phyloP scores from a whole-genome alignment of 345 rosid genomes.

The Linum tenue region DNA sequence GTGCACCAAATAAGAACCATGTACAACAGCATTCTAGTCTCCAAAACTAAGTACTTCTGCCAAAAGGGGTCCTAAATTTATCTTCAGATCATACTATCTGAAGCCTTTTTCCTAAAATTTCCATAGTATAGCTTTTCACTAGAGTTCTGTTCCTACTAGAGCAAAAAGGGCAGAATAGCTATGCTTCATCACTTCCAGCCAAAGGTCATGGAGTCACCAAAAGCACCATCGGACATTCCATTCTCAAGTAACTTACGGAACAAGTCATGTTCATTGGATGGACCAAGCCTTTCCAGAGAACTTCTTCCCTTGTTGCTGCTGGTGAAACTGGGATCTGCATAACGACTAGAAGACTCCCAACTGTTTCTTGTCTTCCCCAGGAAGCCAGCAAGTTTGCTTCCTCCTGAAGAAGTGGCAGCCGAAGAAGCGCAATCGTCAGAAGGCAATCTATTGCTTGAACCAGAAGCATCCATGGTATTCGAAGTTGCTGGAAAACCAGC shows the following conservation, averaged over 20 bases:
- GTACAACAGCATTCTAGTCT: background rate
- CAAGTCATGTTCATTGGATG: background rate
- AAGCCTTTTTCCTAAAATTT: background rate
- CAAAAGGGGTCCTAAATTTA: too few relatives aligned
- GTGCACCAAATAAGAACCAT: background rate
- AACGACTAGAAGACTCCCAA: background rate
- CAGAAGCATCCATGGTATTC: background rate
- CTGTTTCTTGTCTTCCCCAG: background rate
- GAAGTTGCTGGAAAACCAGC: slow-evolving; percentile 1
- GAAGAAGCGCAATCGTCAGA: background rate
- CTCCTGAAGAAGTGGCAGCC: background rate
- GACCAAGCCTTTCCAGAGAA: background rate
- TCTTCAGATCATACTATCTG: background rate
- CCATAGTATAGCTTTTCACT: background rate
- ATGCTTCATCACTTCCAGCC: background rate
- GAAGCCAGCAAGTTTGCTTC: too few relatives aligned
- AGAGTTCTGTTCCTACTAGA: too few relatives aligned
- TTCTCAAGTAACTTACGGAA: background rate
- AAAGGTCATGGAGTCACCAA: background rate
- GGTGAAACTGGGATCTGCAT: background rate
- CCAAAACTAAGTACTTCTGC: background rate
- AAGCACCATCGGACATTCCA: background rate
- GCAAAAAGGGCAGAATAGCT: too few relatives aligned
- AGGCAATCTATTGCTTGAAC: background rate
- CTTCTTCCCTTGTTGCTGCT: background rate